Evolutionary conservation across 257 asterid species (phyloP), one percentile per base, ranked within the genome.

Genomic region (Leonotis leonurus): DNA sequence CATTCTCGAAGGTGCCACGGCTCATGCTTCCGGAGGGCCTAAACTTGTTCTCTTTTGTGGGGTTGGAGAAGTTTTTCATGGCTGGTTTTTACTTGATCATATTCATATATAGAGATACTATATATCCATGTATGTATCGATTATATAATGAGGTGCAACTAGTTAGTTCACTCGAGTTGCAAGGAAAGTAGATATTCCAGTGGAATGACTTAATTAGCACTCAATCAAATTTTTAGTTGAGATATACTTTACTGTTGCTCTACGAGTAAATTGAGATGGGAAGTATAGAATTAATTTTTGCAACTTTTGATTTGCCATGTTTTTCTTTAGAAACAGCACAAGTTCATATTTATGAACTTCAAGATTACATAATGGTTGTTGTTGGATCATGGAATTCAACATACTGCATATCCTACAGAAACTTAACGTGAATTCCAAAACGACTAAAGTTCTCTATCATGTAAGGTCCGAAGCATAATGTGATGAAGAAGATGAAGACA

Each of bases 171-270:
- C 79, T 56, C 18, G 48, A 61, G 69, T 32, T 46, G 53, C 87
- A 88, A 86, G 95, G 35, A 74, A 88, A 70, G 85, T 13, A 76
- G 56, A 82, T 76, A 78, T 84, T 72, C 85, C 64, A n/a, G 21
- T 37, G 78, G 95, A 81, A 85, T 84, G 69, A 77, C 96, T 83
- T 88, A 37, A 54, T 45, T 55, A 56, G 35, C 83, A 87, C 90
- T 76, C 82, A 53, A 77, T 59, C 39, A 13, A 56, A 56, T 37
- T 14, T 29, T 65, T 49, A n/a, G 48, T 6, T 44, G 26, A 14
- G 3, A 43, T 30, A 30, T 20, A 11, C 64, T 53, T 61, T 69
- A 17, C 18, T 60, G 35, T 66, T n/a, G 32, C 56, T 32, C 0
- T 1, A 26, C 18, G 8, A n/a, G 16, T n/a, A 44, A 14, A 6